These are phyloP conservation scores for Albifimbria verrucaria DNA, from an alignment of 2,329 filamentous ascomycete species.

Conservation along the genomic window DNA sequence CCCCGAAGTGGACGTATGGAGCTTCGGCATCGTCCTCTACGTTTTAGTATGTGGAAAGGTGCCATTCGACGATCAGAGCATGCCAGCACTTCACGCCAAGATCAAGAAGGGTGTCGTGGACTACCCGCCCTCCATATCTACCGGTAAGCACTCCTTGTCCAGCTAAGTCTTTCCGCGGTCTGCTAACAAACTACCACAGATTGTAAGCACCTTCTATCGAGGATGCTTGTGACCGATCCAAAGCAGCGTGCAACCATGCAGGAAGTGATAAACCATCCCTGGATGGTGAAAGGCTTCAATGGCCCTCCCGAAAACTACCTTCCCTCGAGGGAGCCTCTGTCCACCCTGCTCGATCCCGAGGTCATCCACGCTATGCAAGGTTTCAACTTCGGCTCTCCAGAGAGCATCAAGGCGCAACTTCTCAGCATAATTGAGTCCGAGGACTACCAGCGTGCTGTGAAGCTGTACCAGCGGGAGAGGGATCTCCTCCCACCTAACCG, in stretches of 20 bases:
- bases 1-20: conserved; percentile 97
- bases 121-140: conserved; percentile 89
- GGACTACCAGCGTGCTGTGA: conserved; percentile 86
- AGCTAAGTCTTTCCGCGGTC: neutral
- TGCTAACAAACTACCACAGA: conserved; percentile 55
- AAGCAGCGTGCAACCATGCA: conserved; percentile 79
- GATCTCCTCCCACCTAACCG: conserved; percentile 54
- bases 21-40: conserved; percentile 96
- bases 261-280: conserved; percentile 92
- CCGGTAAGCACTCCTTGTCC: conserved; percentile 52
- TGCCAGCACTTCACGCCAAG: conserved; percentile 96
- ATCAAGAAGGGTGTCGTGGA: conserved; percentile 97
- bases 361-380: conserved; percentile 94
- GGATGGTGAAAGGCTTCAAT: conserved; percentile 91
- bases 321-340: conserved; percentile 78
- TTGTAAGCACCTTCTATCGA: conserved; percentile 86
- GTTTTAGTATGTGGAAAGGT: conserved; percentile 97
- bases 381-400: conserved; percentile 90
- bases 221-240: conserved; percentile 95
- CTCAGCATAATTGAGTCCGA: conserved; percentile 87
- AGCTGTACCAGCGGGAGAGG: conserved; percentile 64
- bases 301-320: conserved; percentile 86
- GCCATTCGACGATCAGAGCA: conserved; percentile 97
- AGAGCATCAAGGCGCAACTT: conserved; percentile 78
- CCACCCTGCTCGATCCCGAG: conserved; percentile 75